Base-by-base conservation (phyloP, 768 basidiomycete species). In the Mycena alexandri region DNA sequence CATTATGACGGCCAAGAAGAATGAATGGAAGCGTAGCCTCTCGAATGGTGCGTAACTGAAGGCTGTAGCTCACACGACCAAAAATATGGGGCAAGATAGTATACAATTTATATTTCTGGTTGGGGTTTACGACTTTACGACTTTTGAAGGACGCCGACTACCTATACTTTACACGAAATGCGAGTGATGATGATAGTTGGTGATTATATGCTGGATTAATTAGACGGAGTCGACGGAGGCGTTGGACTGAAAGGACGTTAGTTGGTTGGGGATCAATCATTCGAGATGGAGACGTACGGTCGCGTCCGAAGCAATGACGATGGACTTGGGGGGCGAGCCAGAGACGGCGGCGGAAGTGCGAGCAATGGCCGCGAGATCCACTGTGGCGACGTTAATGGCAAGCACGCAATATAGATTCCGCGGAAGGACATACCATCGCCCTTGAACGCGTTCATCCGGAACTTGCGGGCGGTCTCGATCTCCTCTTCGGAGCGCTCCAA, bases 321-420 rank as follows among this genome's bases (percentile, higher is more conserved):
- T 64, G 8, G 64, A 55, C 54, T 57, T 65, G 61, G 80, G 77
- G 43, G 83, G 90, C 69, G 87, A 90, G 66, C 78, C 80, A 68
- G 87, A 88, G 33, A 89, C 87, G 14, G 90, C 94, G 66, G 84
- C 85, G 11, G 93, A 95, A 62, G 93, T 93, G 72, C 93, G 89
- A 16, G 95, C 95, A 73, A 96, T 96, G 61, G 90, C 83, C 38
- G 86, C 84, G 65, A 96, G 86, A 78, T 95, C 92, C 38, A 85
- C 71, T 29, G 52, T 79, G 14, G 42, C 51, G 25, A 25, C n/a
- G 48, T 64, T 19, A 68, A 38, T 17, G 48, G 36, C 59, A 7
- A 48, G 29, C 9, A 11, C 12, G 58, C 24, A 22, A 19, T 7
- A 42, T 43, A 38, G 38, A 25, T 43, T n/a, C n/a, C n/a, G n/a